Conservation (phyloP, 129 eudicot genomes). For the Cynara cardunculus region DNA sequence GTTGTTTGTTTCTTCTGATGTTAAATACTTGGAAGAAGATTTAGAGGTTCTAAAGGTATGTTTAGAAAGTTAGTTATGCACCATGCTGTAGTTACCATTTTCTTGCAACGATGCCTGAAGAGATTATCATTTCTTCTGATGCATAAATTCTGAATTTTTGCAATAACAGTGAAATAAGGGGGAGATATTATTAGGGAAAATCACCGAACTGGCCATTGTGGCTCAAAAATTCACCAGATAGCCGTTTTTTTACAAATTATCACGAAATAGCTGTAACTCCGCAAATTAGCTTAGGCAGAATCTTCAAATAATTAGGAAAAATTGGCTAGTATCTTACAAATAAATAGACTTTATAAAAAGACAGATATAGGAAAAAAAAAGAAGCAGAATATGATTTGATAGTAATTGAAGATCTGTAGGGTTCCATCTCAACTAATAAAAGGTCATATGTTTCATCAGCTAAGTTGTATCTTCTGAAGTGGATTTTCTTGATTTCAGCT, state of each 20-base stretch:
- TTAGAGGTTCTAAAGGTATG: constrained; percentile 86
- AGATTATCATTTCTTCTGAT: constrained; percentile 2
- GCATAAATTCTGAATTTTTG: neutral
- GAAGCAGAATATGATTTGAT: neutral
- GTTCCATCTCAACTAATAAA: too few species aligned
- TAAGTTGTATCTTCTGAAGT: too few species aligned
- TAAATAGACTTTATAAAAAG: too few species aligned
- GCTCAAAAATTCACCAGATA: neutral
- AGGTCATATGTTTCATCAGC: too few species aligned
- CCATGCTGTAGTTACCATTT: neutral
- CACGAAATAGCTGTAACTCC: neutral
- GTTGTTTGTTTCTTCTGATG: constrained; percentile 64
- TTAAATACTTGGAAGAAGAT: constrained; percentile 86
- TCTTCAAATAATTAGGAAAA: too few species aligned
- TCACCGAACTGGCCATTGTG: neutral
- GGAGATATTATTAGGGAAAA: neutral
- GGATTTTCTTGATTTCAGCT: too few species aligned
- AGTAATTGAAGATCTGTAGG: neutral
- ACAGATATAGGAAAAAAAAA: neutral
- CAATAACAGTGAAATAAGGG: neutral
- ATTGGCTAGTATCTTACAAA: neutral
- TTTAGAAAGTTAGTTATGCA: neutral
- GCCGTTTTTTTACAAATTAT: neutral
- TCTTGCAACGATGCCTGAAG: neutral
- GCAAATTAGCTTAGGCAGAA: neutral